Base-by-base conservation (phyloP, 805 yeast species). In the Cyberlindnera petersonii region DNA sequence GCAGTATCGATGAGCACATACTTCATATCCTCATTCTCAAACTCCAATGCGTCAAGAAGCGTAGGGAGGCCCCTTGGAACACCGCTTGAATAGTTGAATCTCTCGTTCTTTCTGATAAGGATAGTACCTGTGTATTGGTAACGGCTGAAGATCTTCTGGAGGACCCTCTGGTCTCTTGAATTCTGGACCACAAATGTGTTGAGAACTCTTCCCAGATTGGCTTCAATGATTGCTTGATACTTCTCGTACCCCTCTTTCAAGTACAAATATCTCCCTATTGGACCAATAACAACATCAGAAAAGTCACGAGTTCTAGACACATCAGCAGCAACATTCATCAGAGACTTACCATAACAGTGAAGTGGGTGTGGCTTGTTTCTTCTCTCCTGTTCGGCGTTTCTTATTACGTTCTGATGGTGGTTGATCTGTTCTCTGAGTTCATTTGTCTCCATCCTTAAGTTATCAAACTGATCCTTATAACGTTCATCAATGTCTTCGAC, bases 231-330 rank as follows among this genome's bases (percentile, higher is more conserved):
- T 18, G 71, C 72, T 5, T 71, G 61, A 87, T 87, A 89, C 21
- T 64, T 56, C 16, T 68, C 61, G 49, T 61, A 75, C 8, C 71
- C 78, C 2, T 63, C 56, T 51, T 77, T 82, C 11, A 91, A 64
- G 5, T 73, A 66, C 3, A 87, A 66, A 43, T 64, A 63, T 4
- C 68, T 48, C 1, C 96, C 96, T 2, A 91, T 46, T 0, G 98
- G 98, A 0, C 98, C 98, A 14, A 82, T 59, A 0, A 95, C 95
- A 24, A 53, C 53, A 2, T 58, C 50, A 14, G 68, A 69, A 68
- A 74, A 79, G 13, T 59, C 5, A 14, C 26, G 50, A 0, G 48
- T 33, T 11, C 64, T 63, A 3, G 56, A 49, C 5, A 53, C 38
- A 0, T 40, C 48, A 3, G 13, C 9, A 0, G 43, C 35, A 9